These are phyloP conservation scores for Oehlia diaphana DNA, from an alignment of 192 early-diverging fungal genomes.

Conservation along the genomic window DNA sequence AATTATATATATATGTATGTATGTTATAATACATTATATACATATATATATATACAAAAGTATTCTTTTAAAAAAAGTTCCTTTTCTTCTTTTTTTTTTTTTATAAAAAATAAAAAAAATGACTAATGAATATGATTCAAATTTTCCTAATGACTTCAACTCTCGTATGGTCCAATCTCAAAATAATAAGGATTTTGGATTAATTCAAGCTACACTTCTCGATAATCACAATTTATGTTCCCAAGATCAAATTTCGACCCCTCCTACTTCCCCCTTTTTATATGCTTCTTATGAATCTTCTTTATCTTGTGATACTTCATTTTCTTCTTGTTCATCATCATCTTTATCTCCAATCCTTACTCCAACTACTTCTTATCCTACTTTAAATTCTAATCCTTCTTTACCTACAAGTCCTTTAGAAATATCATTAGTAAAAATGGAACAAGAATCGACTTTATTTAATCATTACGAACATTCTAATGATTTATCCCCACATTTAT, in stretches of 20 bases:
- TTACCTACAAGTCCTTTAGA: not conserved
- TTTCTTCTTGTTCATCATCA: not conserved
- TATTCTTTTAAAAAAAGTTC: too few species aligned
- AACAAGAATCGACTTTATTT: not conserved
- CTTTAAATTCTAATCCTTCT: not conserved
- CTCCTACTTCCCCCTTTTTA: not conserved
- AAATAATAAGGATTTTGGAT: not conserved
- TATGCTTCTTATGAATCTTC: not conserved
- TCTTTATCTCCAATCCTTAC: not conserved
- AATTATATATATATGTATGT: too few species aligned
- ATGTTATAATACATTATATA: not conserved
- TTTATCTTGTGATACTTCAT: not conserved
- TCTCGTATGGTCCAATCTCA: not conserved
- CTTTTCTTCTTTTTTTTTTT: too few species aligned
- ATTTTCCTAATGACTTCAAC: not conserved
- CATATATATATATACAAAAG: not conserved
- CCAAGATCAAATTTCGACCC: not conserved
- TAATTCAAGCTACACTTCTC: not conserved
- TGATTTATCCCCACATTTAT: too few species aligned
- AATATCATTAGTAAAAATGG: not conserved
- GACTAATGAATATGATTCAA: not conserved
- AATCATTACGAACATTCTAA: too few species aligned
- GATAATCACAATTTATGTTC: not conserved
- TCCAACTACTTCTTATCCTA: not conserved
- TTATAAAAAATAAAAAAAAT: not conserved